phyloP scores from a whole-genome alignment of 2,329 filamentous ascomycete genomes.

The Colletotrichum acutatum region DNA sequence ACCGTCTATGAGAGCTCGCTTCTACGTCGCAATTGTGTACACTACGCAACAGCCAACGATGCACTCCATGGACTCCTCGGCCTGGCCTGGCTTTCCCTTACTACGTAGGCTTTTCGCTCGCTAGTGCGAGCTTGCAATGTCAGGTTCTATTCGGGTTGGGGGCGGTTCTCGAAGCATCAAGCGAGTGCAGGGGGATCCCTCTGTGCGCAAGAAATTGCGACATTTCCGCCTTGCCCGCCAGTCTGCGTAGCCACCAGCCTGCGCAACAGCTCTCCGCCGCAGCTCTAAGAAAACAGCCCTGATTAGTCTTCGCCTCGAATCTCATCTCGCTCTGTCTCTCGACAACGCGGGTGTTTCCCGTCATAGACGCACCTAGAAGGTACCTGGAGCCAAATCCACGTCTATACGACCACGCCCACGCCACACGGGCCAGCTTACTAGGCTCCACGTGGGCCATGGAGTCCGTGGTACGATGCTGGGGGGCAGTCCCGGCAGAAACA shows the following conservation, averaged over 20 bases:
- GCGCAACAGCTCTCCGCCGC: not conserved
- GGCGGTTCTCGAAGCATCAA: constrained; percentile 25
- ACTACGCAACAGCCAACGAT: not conserved
- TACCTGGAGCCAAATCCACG: not conserved
- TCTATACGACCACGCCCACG: constrained; percentile 13
- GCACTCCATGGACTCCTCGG: not conserved
- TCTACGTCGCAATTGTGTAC: not conserved
- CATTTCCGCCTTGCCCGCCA: constrained; percentile 17
- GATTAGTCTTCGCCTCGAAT: constrained; percentile 13
- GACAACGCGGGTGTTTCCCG: not conserved
- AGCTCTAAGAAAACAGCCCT: not conserved
- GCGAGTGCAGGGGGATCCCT: constrained; percentile 25
- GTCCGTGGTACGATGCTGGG: constrained; percentile 31
- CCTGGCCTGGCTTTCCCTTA: not conserved
- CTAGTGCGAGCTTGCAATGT: not conserved
- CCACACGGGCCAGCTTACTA: constrained; percentile 25
- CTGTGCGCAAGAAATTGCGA: constrained; percentile 19
- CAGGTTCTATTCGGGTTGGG: not conserved
- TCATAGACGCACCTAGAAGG: not conserved
- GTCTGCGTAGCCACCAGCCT: not conserved
- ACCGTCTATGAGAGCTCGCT: not conserved
- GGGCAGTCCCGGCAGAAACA: constrained; percentile 34
- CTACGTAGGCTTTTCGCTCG: constrained; percentile 1
- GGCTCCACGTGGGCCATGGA: constrained; percentile 31
- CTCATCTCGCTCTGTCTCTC: not conserved